Base-by-base conservation (phyloP, 345 rosid species). In the Durio zibethinus region DNA sequence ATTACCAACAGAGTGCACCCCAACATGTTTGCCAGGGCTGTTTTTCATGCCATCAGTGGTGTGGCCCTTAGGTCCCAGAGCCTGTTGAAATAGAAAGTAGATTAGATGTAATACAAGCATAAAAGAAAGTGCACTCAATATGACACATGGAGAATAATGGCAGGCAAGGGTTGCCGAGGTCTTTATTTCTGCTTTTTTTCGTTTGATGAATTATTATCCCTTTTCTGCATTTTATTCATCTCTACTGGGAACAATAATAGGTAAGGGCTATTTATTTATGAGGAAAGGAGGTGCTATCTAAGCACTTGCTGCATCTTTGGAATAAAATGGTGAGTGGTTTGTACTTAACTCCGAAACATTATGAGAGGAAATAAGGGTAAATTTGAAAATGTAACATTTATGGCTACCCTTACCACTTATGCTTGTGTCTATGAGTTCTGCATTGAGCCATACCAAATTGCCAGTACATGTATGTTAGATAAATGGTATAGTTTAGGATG, bases 1-100 rank as follows among this genome's bases (percentile, higher is more conserved):
- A 73, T 90, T 91, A 15, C 97, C 97, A 73, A 90, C 79, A 31
- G 95, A 89, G 80, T 89, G 97, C 68, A 91, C 90, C 35, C 97
- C 97, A 3, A 92, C 93, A 68, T 84, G 83, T 87, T 90, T 91
- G 6, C 90, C 91, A 0, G 93, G 87, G 87, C 86, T 85, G n/a
- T 85, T 74, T 77, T 87, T 88, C 72, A 81, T 86, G 53, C 87
- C 84, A 31, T 82, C 83, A 68, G 79, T 77, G 66, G 82, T 84
- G 80, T 88, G 83, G 42, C 90, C 86, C 74, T 86, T 91, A 54
- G 97, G 97, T 74, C 98, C 98, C 80, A 94, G 80, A 82, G 89
- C 92, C 98, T 94, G 20, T 75, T 76, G 54, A 3, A 69, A 77
- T 71, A 25, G 72, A 62, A 56, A 68, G 12, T 6, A n/a, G 12